Evolutionary conservation across 1,284 basidiomycete species (phyloP).

Genomic region (Wolfiporia cocos): DNA sequence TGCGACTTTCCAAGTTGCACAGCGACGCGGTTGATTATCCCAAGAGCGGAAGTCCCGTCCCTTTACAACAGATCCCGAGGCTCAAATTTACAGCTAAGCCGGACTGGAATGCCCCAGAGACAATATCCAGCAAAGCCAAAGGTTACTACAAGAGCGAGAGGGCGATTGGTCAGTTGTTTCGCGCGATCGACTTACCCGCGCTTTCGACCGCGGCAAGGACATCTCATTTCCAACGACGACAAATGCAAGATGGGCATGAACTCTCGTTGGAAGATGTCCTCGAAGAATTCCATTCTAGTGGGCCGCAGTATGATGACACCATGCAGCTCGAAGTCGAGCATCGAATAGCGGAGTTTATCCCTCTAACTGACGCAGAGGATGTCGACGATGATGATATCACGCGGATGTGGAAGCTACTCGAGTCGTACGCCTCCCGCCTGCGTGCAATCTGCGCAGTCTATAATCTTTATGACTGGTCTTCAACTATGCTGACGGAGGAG

Average conservation of each 20-base stretch:
- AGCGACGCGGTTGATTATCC: slow-evolving; percentile 69
- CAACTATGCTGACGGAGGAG: slow-evolving; percentile 47
- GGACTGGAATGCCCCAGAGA: slow-evolving; percentile 65
- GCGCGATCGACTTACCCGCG: slow-evolving; percentile 47
- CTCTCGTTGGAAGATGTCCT: slow-evolving; percentile 21
- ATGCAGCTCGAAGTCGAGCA: slow-evolving; percentile 17
- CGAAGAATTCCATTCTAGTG: slow-evolving; percentile 17
- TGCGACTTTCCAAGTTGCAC: slow-evolving; percentile 58
- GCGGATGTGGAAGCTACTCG: slow-evolving; percentile 33
- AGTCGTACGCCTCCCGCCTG: slow-evolving; percentile 40
- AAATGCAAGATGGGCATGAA: slow-evolving; percentile 13
- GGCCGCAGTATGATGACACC: slow-evolving; percentile 12
- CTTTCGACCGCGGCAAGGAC: slow-evolving; percentile 18
- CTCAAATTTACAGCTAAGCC: slow-evolving; percentile 34
- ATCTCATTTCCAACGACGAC: slow-evolving; percentile 16
- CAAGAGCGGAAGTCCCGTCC: slow-evolving; percentile 54
- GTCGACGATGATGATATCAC: slow-evolving; percentile 17
- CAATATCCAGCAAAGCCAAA: slow-evolving; percentile 27
- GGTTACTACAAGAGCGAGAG: slow-evolving; percentile 44
- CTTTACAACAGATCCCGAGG: slow-evolving; percentile 40
- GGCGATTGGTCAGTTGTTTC: slow-evolving; percentile 53
- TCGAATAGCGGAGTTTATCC: slow-evolving; percentile 23
- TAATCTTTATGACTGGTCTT: slow-evolving; percentile 37
- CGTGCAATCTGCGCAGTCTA: slow-evolving; percentile 41
- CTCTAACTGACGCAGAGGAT: slow-evolving; percentile 8